Percentiles rank a stretch among this genome's conserved stretches.
phyloP scores from a whole-genome alignment of 2,329 filamentous ascomycete species.

The Ceratocystis diversiconidia region DNA sequence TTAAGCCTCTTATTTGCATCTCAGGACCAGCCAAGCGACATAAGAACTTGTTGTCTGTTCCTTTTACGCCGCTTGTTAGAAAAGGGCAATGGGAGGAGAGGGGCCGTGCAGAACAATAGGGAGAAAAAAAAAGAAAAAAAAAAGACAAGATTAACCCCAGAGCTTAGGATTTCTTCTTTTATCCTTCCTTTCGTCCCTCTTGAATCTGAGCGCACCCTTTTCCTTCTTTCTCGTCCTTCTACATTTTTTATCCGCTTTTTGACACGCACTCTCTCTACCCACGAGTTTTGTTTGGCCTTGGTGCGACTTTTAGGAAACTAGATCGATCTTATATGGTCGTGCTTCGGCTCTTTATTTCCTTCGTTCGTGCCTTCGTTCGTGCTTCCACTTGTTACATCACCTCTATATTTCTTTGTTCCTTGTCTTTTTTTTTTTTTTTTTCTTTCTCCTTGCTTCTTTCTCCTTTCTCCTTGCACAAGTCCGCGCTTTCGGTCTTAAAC shows the following conservation, averaged over 20 bases:
- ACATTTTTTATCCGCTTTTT: no score
- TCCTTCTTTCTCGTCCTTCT: background rate
- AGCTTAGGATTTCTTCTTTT: conserved; percentile 1
- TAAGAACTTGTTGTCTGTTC: background rate
- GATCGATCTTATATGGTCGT: no score
- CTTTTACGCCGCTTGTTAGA: background rate
- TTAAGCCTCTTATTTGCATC: no score
- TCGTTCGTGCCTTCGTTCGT: background rate
- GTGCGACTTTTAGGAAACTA: no score
- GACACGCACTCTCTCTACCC: no score
- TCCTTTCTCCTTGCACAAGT: no score
- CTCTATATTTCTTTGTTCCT: background rate
- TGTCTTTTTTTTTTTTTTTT: background rate
- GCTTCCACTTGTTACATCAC: background rate
- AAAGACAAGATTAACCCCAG: background rate
- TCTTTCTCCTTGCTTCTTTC: background rate
- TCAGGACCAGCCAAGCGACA: no score
- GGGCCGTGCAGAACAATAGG: background rate
- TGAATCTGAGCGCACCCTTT: background rate
- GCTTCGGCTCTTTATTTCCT: background rate
- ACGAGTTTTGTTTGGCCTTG: no score
- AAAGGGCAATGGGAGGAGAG: background rate
- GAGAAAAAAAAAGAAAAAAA: background rate
- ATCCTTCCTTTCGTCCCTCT: no score
- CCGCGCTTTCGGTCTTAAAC: no score